Conservation (phyloP, 495 filamentous ascomycete genomes). For the Echria macrotheca region DNA sequence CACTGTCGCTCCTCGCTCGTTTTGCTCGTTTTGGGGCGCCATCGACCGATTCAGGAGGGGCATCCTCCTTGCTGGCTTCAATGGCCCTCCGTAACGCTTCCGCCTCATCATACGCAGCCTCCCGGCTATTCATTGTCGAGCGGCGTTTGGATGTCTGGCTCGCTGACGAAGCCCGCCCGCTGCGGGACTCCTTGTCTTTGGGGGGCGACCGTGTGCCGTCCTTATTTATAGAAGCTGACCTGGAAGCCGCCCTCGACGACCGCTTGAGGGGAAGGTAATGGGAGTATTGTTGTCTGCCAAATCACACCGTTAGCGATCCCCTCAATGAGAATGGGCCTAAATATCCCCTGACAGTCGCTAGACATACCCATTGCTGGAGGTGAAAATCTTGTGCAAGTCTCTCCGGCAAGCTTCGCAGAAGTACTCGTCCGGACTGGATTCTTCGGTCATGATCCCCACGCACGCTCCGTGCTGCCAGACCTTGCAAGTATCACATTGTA, state of each 20-base stretch:
- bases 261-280: conserved; percentile 51
- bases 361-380: conserved; percentile 75
- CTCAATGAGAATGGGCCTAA: conserved; percentile 6
- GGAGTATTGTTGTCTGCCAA: conserved; percentile 48
- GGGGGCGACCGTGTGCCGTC: conserved; percentile 45
- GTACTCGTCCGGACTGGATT: conserved; percentile 90
- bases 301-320: conserved; percentile 28
- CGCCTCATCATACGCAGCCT: conserved; percentile 92
- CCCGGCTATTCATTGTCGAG: conserved; percentile 96
- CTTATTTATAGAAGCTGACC: conserved; percentile 55
- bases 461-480: conserved; percentile 99
- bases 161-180: conserved; percentile 40
- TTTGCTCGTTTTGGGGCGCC: conserved; percentile 60
- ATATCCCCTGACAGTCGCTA: too few species aligned
- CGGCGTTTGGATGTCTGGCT: conserved; percentile 67
- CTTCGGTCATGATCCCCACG: conserved; percentile 93
- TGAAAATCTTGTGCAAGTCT: conserved; percentile 79
- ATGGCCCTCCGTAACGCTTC: conserved; percentile 84
- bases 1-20: conserved; percentile 82
- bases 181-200: conserved; percentile 44
- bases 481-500: conserved; percentile 96
- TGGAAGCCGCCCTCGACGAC: conserved; percentile 39
- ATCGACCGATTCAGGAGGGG: conserved; percentile 43
- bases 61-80: conserved; percentile 87
- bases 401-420: conserved; percentile 93